Base-by-base conservation (phyloP, 352 stramenopile genomes). In the Phytophthora agathidicida region DNA sequence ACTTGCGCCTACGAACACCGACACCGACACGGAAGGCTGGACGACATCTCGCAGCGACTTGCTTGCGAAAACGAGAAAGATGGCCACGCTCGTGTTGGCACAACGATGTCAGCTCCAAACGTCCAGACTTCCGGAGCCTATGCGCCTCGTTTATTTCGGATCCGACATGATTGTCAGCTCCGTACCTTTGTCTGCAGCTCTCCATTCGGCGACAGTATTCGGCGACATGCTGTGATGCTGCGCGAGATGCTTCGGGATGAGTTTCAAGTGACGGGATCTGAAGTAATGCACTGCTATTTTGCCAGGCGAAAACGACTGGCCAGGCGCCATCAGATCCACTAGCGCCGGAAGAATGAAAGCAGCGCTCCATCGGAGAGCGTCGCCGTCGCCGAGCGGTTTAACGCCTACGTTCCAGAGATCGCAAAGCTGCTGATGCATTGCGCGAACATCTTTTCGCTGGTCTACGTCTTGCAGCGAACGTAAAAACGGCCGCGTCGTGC, bases 391-490 rank as follows among this genome's bases (percentile, higher is more conserved):
- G n/a, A n/a, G 17, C 35, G 17, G 48, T 47, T 57, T 48, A 59
- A 59, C 30, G 50, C 43, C 50, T 44, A 16, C 46, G 9, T 43
- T 22, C 35, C 31, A 42, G 24, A 53, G 20, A 45, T 60, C 26
- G 39, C 35, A 17, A 20, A 24, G 8, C 20, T 22, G 28, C 38
- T 48, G 38, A 51, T 27, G 31, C 23, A 39, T 60, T 53, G 39
- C 39, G 44, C 53, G 35, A n/a, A n/a, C n/a, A 36, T 49, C 24
- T 7, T 30, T 61, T 61, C 42, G 41, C 53, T 43, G 33, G 53
- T 62, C 44, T 62, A 55, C 53, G 53, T 56, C 53, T 41, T 19
- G 10, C 33, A n/a, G 24, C 23, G 42, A 36, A 33, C 44, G 39
- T 50, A 62, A 43, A 56, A 19, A 17, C 43, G 33, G 19, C 33